Percentiles rank a stretch among this genome's conserved stretches.
Conservation (phyloP, 73 alveolate species). For the Tetrahymena thermophila region DNA sequence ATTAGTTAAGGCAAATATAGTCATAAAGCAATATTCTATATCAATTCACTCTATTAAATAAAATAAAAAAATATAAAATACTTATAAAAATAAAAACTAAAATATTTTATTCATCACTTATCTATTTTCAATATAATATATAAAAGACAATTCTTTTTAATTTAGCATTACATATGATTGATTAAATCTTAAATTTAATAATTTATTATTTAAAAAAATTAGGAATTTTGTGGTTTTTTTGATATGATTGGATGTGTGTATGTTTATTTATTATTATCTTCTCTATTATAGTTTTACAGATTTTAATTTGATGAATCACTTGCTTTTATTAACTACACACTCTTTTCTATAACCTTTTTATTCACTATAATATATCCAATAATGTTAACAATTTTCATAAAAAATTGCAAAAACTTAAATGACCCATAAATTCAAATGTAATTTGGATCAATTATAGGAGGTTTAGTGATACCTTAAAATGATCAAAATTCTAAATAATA, state of each 20-base stretch:
- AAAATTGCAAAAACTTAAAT: not conserved
- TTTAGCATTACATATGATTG: no score
- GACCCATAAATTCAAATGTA: not conserved
- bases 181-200: no score
- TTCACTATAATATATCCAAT: not conserved
- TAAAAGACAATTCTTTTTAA: no score
- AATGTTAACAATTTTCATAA: not conserved
- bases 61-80: no score
- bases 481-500: not conserved
- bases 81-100: no score
- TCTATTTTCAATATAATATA: no score
- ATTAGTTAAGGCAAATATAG: no score
- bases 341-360: not conserved
- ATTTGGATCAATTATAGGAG: not conserved
- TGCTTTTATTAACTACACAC: not conserved
- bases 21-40: no score
- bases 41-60: no score
- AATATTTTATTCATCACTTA: no score
- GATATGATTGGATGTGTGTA: not conserved
- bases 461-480: not conserved
- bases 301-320: not conserved
- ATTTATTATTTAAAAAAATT: no score
- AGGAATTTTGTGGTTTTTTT: not conserved
- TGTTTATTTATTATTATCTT: not conserved
- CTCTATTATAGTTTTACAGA: not conserved